Conservation (phyloP, 2,329 filamentous ascomycete genomes). For the Alternaria conjuncta region DNA sequence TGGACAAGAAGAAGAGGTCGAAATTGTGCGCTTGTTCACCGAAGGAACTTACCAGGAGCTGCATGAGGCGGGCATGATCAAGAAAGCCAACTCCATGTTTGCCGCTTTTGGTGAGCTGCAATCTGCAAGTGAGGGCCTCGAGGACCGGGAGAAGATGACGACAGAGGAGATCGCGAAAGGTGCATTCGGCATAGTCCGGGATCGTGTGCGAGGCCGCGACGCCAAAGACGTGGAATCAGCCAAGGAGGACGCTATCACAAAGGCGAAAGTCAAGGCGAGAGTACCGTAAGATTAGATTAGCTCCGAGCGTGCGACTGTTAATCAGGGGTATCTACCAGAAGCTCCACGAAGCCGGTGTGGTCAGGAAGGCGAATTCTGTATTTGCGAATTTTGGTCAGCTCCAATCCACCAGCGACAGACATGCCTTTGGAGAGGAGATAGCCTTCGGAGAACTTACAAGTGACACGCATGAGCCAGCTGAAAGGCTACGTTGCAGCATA, state of each 20-base stretch:
- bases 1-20: too few species aligned
- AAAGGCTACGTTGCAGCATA: not conserved
- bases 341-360: too few species aligned
- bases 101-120: not conserved
- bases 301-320: not conserved
- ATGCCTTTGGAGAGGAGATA: not conserved
- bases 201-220: not conserved
- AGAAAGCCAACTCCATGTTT: not conserved
- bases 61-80: not conserved
- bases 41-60: not conserved
- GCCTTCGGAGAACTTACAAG: not conserved
- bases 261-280: not conserved
- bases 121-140: not conserved
- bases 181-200: not conserved
- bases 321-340: not conserved
- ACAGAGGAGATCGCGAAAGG: not conserved
- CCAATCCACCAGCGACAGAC: too few species aligned
- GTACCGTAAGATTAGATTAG: too few species aligned
- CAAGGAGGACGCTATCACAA: not conserved
- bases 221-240: not conserved
- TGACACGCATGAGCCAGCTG: not conserved
- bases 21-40: not conserved
- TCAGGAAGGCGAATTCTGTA: too few species aligned
- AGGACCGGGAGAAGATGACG: not conserved
- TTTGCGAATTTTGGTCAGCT: too few species aligned